These are phyloP conservation scores for Ensete ventricosum DNA, from an alignment of 176 grass and related monocot genomes.

Conservation along the genomic window DNA sequence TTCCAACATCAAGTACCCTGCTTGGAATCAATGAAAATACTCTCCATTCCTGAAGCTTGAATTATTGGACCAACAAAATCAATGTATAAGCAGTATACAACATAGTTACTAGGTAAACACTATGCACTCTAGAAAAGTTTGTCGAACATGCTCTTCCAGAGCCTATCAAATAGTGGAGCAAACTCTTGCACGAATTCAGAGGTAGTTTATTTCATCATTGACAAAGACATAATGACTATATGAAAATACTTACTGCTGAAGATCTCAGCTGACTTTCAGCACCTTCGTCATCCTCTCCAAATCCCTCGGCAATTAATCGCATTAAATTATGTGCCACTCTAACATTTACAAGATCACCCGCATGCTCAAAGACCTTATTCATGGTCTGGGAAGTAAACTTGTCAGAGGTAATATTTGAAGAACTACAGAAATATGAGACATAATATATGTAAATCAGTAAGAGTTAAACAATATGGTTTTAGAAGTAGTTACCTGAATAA, in stretches of 20 bases:
- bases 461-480: background rate
- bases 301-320: conserved; percentile 98
- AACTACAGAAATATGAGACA: background rate
- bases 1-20: too few species aligned
- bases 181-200: background rate
- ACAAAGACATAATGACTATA: background rate
- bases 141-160: too few species aligned
- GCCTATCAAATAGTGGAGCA: too few species aligned
- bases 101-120: too few species aligned
- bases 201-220: background rate
- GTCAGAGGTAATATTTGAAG: conserved; percentile 16
- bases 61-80: too few species aligned
- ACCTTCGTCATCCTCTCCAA: conserved; percentile 92
- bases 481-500: conserved; percentile 57
- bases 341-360: conserved; percentile 95
- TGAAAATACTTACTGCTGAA: conserved; percentile 71
- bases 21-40: too few species aligned
- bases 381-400: conserved; percentile 56
- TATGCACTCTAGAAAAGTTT: too few species aligned
- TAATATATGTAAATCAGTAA: background rate
- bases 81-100: too few species aligned
- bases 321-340: conserved; percentile 99
- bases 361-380: conserved; percentile 99
- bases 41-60: too few species aligned
- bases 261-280: conserved; percentile 95